Percentiles rank a stretch among this genome's conserved stretches.
Evolutionary conservation across 2,329 filamentous ascomycete species (phyloP).

Genomic region (Meredithiella fracta): DNA sequence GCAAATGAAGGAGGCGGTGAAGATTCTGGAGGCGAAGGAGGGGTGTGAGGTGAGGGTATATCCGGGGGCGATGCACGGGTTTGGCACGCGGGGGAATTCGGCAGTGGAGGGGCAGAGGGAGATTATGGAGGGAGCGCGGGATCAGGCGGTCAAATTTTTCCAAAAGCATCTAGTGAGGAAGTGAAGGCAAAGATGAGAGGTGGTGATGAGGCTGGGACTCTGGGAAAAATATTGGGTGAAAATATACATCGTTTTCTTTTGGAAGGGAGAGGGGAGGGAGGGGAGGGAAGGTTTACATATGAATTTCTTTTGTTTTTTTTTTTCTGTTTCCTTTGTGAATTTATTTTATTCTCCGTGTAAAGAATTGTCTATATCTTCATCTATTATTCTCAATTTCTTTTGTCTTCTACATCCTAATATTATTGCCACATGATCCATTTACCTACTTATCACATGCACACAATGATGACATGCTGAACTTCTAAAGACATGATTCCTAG

Average conservation of each 20-base stretch:
- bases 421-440: too few relatives aligned
- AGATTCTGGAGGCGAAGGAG: constrained; percentile 20
- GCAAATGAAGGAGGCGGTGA: constrained; percentile 17
- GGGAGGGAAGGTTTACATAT: too few relatives aligned
- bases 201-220: not conserved
- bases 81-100: constrained; percentile 23
- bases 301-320: not conserved
- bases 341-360: too few relatives aligned
- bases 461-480: too few relatives aligned
- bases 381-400: not conserved
- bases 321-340: too few relatives aligned
- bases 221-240: not conserved
- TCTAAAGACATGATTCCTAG: too few relatives aligned
- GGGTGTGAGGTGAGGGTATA: constrained; percentile 22
- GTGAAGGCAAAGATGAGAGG: not conserved
- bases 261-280: too few relatives aligned
- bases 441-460: too few relatives aligned
- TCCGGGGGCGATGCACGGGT: constrained; percentile 26
- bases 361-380: not conserved
- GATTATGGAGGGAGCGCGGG: constrained; percentile 22
- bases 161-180: constrained; percentile 6
- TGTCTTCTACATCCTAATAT: not conserved
- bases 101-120: constrained; percentile 21
- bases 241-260: not conserved
- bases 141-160: constrained; percentile 25